Conservation (phyloP, 2,329 filamentous ascomycete genomes). For the Pochonia chlamydosporia region DNA sequence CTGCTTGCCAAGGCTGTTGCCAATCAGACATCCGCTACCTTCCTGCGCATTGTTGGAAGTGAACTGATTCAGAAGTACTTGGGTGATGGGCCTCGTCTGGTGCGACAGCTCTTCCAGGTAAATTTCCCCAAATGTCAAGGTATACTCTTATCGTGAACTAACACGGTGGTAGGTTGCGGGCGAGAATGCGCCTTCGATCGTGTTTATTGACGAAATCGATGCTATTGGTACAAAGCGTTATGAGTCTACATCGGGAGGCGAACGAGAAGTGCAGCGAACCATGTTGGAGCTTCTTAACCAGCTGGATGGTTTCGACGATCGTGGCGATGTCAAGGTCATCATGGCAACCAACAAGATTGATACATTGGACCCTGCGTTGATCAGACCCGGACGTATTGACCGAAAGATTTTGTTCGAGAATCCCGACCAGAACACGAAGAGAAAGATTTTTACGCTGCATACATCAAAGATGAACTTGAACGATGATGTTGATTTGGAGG, state of each 20-base stretch:
- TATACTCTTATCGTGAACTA: constrained; percentile 3
- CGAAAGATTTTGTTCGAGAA: constrained; percentile 82
- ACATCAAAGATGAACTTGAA: constrained; percentile 98
- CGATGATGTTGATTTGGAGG: constrained; percentile 95
- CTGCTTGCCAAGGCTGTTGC: constrained; percentile 94
- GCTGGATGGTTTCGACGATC: constrained; percentile 96
- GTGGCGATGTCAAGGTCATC: constrained; percentile 97
- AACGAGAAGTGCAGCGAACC: constrained; percentile 94
- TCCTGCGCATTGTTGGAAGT: constrained; percentile 92
- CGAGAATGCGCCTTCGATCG: constrained; percentile 93
- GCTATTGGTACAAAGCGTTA: constrained; percentile 99
- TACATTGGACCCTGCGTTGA: constrained; percentile 89
- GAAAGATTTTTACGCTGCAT: constrained; percentile 98
- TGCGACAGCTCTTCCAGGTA: constrained; percentile 90
- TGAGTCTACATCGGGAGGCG: constrained; percentile 92
- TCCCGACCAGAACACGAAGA: constrained; percentile 75
- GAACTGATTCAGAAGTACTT: constrained; percentile 99
- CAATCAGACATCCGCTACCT: constrained; percentile 98
- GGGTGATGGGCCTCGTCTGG: constrained; percentile 88
- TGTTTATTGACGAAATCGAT: constrained; percentile 99
- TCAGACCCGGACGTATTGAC: constrained; percentile 95
- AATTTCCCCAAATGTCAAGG: constrained; percentile 11
- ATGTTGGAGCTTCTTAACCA: constrained; percentile 99
- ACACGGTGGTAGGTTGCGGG: constrained; percentile 63
- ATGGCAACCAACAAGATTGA: constrained; percentile 99